These are phyloP conservation scores for Athelia psychrophila DNA, from an alignment of 1,284 basidiomycete species.

Conservation along the genomic window DNA sequence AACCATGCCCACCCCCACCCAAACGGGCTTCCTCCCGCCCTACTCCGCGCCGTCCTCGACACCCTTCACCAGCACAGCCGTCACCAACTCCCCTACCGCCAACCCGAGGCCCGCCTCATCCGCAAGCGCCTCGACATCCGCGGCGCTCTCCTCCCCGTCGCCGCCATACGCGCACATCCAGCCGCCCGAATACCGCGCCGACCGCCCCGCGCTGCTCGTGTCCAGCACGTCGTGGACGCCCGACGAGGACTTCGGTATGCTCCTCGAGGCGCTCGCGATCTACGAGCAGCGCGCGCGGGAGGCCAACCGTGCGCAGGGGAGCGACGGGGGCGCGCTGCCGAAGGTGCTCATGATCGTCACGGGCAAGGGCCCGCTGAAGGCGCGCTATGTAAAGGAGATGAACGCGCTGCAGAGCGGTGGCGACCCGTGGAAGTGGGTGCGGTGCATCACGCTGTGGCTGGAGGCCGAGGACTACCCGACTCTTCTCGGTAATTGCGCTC, in stretches of 20 bases:
- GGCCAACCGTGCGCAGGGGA: conserved; percentile 15
- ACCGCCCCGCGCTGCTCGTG: conserved; percentile 85
- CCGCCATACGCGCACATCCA: conserved; percentile 33
- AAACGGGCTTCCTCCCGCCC: conserved; percentile 39
- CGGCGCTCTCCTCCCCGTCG: conserved; percentile 7
- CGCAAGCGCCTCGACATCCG: background rate
- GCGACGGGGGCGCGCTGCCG: conserved; percentile 49
- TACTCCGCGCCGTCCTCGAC: conserved; percentile 56
- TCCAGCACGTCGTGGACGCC: conserved; percentile 97
- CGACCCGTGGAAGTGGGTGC: conserved; percentile 75
- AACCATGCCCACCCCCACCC: conserved; percentile 26
- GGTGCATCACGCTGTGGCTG: conserved; percentile 84
- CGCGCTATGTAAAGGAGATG: conserved; percentile 70
- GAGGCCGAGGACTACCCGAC: conserved; percentile 86
- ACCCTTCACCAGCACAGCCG: conserved; percentile 47
- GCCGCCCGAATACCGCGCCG: conserved; percentile 48
- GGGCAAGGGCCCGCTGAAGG: conserved; percentile 84
- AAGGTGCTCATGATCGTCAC: conserved; percentile 85
- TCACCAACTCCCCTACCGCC: conserved; percentile 8
- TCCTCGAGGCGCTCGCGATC: conserved; percentile 67
- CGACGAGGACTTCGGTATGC: conserved; percentile 92
- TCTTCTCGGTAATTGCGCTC: conserved; percentile 79
- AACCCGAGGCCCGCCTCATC: conserved; percentile 7
- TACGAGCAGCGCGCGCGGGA: conserved; percentile 66
- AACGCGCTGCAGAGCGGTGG: conserved; percentile 46